Conservation (phyloP, 306 rosid genomes). For the Malus domestica region DNA sequence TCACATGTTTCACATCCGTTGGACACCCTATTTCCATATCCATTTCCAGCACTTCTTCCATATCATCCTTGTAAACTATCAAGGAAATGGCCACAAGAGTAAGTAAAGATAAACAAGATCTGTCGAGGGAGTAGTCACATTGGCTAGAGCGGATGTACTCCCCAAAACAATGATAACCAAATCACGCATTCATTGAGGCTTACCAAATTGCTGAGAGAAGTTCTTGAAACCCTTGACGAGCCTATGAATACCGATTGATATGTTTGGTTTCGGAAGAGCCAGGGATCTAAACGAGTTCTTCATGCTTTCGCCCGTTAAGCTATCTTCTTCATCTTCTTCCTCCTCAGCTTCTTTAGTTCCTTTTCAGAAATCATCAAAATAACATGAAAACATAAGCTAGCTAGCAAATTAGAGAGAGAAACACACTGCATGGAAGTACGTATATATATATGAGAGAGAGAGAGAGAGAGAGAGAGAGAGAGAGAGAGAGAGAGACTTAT, state of each 20-base stretch:
- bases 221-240: conserved; percentile 83
- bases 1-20: conserved; percentile 90
- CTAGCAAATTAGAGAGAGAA: background rate
- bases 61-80: conserved; percentile 59
- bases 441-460: background rate
- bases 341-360: conserved; percentile 31
- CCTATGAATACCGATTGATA: conserved; percentile 52
- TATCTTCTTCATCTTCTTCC: conserved; percentile 36
- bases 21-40: conserved; percentile 92
- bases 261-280: conserved; percentile 55
- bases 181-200: background rate
- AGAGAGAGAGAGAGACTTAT: conserved; percentile 32
- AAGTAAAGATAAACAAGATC: background rate
- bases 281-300: conserved; percentile 46
- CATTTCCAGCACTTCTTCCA: conserved; percentile 35
- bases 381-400: background rate
- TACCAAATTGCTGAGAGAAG: conserved; percentile 80
- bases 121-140: background rate
- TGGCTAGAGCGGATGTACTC: background rate
- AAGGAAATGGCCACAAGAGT: background rate
- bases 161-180: background rate
- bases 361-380: conserved; percentile 10
- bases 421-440: background rate
- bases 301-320: conserved; percentile 40
- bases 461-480: background rate